A percentile compares a stretch with the other conserved stretches of the same genome.
Evolutionary conservation across 352 stramenopile genomes (phyloP).

Genomic region (Globisporangium polare): DNA sequence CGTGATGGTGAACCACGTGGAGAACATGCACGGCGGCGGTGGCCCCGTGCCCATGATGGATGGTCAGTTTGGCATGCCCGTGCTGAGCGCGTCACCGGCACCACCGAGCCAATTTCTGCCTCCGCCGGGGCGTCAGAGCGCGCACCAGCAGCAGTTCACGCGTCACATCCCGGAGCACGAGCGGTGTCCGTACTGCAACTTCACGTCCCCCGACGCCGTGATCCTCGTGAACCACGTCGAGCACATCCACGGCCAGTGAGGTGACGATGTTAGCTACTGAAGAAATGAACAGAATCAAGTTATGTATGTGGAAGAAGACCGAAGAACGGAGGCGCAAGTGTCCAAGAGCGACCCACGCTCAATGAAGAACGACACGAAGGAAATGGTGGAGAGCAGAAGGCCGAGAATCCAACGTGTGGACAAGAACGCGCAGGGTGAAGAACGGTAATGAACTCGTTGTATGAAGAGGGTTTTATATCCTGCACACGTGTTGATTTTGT

Average conservation of each 20-base stretch:
- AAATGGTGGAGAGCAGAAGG: too few relatives aligned
- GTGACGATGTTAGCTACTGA: not conserved
- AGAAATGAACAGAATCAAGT: not conserved
- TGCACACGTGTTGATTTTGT: too few relatives aligned
- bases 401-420: too few relatives aligned
- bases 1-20: conserved; percentile 65
- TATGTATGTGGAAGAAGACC: conserved; percentile 1
- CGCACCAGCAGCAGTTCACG: not conserved
- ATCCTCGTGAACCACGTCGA: conserved; percentile 80
- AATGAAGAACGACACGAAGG: too few relatives aligned
- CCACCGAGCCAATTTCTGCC: conserved; percentile 1
- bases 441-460: too few relatives aligned
- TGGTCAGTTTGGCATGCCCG: conserved; percentile 13
- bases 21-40: conserved; percentile 31
- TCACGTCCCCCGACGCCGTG: conserved; percentile 45
- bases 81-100: conserved; percentile 10
- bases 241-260: conserved; percentile 40
- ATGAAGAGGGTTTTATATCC: too few relatives aligned
- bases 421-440: too few relatives aligned
- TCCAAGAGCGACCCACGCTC: not conserved
- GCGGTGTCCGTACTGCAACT: conserved; percentile 63
- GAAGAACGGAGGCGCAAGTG: not conserved
- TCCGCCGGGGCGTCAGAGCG: not conserved
- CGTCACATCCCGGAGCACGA: conserved; percentile 26
- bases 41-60: conserved; percentile 15